These are phyloP conservation scores for Fusarium falciforme DNA, from an alignment of 2,329 filamentous ascomycete species.

Conservation along the genomic window DNA sequence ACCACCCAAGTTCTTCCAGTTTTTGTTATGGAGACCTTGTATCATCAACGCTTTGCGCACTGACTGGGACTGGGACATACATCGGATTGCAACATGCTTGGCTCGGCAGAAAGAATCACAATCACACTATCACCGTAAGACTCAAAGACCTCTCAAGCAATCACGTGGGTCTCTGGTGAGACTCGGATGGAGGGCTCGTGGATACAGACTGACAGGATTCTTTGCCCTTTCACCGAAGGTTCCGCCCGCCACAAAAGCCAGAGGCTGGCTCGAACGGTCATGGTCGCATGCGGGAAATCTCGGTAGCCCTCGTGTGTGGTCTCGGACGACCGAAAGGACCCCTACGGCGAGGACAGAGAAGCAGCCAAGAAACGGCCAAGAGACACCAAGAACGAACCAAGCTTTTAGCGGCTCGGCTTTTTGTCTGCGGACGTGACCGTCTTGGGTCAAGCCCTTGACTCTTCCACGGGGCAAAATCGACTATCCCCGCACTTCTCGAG, in stretches of 20 bases:
- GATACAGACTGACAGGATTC: slow-evolving; percentile 9
- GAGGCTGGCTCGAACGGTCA: slow-evolving; percentile 17
- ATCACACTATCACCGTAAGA: slow-evolving; percentile 21
- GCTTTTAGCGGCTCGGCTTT: slow-evolving; percentile 39
- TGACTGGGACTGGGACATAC: not conserved
- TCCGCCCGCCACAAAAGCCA: slow-evolving; percentile 10
- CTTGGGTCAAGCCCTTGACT: not conserved
- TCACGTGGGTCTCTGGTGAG: slow-evolving; percentile 37
- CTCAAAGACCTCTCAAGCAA: slow-evolving; percentile 27
- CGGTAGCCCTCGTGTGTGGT: slow-evolving; percentile 8
- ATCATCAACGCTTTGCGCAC: not conserved
- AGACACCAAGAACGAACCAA: slow-evolving; percentile 28
- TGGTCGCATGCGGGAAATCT: slow-evolving; percentile 25
- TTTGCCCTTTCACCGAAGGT: slow-evolving; percentile 7
- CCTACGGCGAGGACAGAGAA: slow-evolving; percentile 18
- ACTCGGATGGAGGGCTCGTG: slow-evolving; percentile 22
- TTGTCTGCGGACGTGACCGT: slow-evolving; percentile 17
- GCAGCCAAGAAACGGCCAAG: slow-evolving; percentile 20
- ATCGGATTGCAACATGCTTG: slow-evolving; percentile 10
- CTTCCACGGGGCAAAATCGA: slow-evolving; percentile 20
- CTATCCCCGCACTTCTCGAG: slow-evolving; percentile 37
- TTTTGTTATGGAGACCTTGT: not conserved
- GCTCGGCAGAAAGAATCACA: slow-evolving; percentile 18
- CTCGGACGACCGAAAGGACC: slow-evolving; percentile 28
- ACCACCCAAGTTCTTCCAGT: not conserved